Percentiles rank a stretch among this genome's conserved stretches.
Conservation (phyloP, 495 filamentous ascomycete genomes). For the Bryoglossum gracile region DNA sequence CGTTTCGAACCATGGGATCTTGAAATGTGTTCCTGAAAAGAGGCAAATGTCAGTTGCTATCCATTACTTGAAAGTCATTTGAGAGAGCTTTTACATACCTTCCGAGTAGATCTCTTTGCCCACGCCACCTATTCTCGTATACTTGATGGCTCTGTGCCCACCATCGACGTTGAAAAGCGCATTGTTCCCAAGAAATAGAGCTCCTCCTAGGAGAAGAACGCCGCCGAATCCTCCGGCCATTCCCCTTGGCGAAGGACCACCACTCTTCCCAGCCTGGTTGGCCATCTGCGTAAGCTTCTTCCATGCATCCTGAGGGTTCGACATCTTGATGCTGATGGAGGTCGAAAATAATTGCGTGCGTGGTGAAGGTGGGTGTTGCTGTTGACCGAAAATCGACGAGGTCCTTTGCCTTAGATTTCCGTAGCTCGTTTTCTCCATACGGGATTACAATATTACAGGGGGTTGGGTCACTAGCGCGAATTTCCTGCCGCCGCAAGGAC, state of each 20-base stretch:
- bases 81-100: slow-evolving; percentile 52
- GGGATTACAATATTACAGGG: not conserved
- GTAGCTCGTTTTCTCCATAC: too few species aligned
- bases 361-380: slow-evolving; percentile 3
- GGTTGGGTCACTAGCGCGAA: not conserved
- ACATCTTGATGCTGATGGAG: slow-evolving; percentile 21
- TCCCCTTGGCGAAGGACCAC: slow-evolving; percentile 21
- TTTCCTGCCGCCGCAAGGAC: too few species aligned
- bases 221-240: slow-evolving; percentile 34
- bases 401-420: too few species aligned
- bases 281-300: slow-evolving; percentile 36
- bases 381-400: slow-evolving; percentile 3
- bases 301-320: slow-evolving; percentile 24
- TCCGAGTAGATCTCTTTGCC: slow-evolving; percentile 93
- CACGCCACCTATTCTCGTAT: slow-evolving; percentile 87
- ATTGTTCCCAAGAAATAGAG: slow-evolving; percentile 61
- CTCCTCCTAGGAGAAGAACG: slow-evolving; percentile 57
- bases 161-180: slow-evolving; percentile 98
- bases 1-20: slow-evolving; percentile 94
- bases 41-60: slow-evolving; percentile 20
- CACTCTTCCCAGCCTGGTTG: slow-evolving; percentile 26
- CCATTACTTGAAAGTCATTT: not conserved
- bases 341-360: not conserved
- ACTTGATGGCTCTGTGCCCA: slow-evolving; percentile 98
- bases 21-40: slow-evolving; percentile 75